These are phyloP conservation scores for Salix brachista DNA, from an alignment of 345 rosid genomes.

Conservation along the genomic window DNA sequence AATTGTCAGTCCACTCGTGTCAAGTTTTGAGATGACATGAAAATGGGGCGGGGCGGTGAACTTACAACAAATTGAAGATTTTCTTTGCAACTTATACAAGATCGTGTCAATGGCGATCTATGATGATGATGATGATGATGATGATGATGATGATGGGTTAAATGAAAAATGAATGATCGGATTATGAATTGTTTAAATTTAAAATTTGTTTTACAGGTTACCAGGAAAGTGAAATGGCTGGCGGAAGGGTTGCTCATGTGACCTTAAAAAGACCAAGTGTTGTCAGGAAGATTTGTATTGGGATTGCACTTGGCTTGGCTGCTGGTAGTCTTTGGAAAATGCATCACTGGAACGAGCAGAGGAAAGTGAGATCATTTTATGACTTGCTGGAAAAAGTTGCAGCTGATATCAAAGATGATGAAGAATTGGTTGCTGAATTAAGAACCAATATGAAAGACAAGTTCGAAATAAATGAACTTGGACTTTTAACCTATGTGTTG, in stretches of 20 bases:
- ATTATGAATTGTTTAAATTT: not conserved
- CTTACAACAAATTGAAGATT: too few species aligned
- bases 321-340: slow-evolving; percentile 92
- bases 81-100: not conserved
- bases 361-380: too few species aligned
- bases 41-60: too few species aligned
- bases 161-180: not conserved
- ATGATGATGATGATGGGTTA: not conserved
- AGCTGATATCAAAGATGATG: too few species aligned
- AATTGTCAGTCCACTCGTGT: too few species aligned
- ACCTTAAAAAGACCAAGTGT: slow-evolving; percentile 94
- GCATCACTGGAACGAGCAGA: slow-evolving; percentile 98
- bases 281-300: slow-evolving; percentile 65
- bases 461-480: too few species aligned
- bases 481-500: too few species aligned
- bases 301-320: slow-evolving; percentile 60
- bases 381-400: too few species aligned
- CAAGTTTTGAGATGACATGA: too few species aligned
- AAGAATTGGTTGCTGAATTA: too few species aligned
- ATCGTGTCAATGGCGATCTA: not conserved
- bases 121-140: not conserved
- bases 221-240: slow-evolving; percentile 51
- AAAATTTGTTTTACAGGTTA: not conserved
- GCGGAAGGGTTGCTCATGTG: slow-evolving; percentile 69
- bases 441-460: too few species aligned